Conservation (phyloP, 805 yeast species). For the Barnettozyma pratensis region DNA sequence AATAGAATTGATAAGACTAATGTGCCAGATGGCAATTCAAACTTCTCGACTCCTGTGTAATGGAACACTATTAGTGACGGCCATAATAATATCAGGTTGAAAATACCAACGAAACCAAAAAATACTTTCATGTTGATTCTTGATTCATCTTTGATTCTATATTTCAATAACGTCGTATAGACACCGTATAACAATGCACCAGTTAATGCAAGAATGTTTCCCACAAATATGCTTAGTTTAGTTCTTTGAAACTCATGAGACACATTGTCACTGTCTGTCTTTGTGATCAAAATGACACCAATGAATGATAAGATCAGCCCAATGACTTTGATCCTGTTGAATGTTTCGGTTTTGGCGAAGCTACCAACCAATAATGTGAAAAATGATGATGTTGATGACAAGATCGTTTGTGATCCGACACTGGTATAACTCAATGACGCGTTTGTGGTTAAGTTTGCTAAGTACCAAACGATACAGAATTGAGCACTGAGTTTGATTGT, state of each 20-base stretch:
- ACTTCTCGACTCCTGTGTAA: conserved; percentile 56
- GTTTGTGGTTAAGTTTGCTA: conserved; percentile 85
- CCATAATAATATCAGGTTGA: conserved; percentile 73
- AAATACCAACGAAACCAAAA: conserved; percentile 92
- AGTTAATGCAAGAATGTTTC: conserved; percentile 72
- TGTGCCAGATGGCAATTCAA: conserved; percentile 60
- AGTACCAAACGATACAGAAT: conserved; percentile 85
- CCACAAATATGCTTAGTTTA: conserved; percentile 41
- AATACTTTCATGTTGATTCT: conserved; percentile 80
- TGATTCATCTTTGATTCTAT: conserved; percentile 66
- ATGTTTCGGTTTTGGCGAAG: conserved; percentile 60
- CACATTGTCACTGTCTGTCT: conserved; percentile 41
- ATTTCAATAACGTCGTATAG: conserved; percentile 80
- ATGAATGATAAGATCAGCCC: conserved; percentile 69
- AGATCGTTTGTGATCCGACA: conserved; percentile 90
- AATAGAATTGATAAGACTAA: conserved; percentile 49
- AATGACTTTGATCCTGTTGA: conserved; percentile 56
- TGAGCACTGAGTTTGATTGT: conserved; percentile 73
- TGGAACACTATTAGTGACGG: conserved; percentile 71
- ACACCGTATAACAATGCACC: conserved; percentile 92
- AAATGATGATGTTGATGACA: conserved; percentile 88
- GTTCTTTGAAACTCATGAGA: conserved; percentile 20
- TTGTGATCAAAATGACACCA: conserved; percentile 79
- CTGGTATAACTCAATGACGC: conserved; percentile 84
- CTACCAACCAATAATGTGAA: conserved; percentile 86